Base-by-base conservation (phyloP, 2,329 filamentous ascomycete species). In the Metarhizium rileyi region DNA sequence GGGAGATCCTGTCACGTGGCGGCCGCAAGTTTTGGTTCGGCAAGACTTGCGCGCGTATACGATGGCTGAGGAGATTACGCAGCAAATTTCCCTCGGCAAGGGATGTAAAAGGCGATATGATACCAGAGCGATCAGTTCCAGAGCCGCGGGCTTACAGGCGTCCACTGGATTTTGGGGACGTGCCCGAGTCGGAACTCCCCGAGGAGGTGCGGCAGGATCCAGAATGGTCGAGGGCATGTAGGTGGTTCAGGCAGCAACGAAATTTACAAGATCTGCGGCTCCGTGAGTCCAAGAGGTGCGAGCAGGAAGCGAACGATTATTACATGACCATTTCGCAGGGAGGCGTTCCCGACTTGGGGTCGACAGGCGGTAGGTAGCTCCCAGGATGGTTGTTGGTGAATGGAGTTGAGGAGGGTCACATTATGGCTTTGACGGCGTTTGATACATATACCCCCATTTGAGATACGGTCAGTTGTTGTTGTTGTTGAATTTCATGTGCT, bases 11-110 rank as follows among this genome's bases (percentile, higher is more conserved):
- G 36, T 60, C 60, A 2, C 72, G 78, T 2, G 71, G 70, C 4
- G 66, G 65, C 3, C 68, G 74, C 18, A 82, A 82, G 54, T 63
- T 60, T 5, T 74, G 73, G 54, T 74, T 77, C 44, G 76, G 77
- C 20, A 70, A 68, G 51, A 71, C 68, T 0, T 59, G 64, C 0
- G 59, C 66, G 44, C 67, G 73, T 10, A 59, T 69, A 53, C 66
- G 59, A 26, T 65, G 63, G 53, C 54, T 65, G 44, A 60, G 53
- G 6, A 51, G 54, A 8, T 56, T 55, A 42, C 55, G 62, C 47
- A 50, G 16, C 57, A 42, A 41, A 46, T 40, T 40, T 54, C 43
- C 10, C n/a, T 23, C 27, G 12, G 18, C n/a, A 33, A 47, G 51
- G 8, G 16, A n/a, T n/a, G 18, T 18, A 18, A 27, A 2, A 4